Percentiles rank a stretch among this genome's conserved stretches.
phyloP scores from a whole-genome alignment of 2,329 filamentous ascomycete species.

The Microdochium bolleyi region DNA sequence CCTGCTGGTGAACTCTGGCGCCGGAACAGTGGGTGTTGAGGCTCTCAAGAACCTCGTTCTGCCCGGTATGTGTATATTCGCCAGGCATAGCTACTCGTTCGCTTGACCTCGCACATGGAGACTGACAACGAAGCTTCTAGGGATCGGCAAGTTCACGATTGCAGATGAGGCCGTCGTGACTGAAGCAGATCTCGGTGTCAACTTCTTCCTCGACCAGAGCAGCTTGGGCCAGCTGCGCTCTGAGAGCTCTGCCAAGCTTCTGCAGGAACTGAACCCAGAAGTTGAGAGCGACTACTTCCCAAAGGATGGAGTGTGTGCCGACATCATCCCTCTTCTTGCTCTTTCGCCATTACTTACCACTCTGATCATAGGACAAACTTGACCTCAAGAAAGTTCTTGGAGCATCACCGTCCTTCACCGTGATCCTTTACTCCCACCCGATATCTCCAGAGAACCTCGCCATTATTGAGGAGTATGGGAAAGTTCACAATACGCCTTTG shows the following conservation, averaged over 20 bases:
- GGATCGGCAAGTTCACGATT: constrained; percentile 87
- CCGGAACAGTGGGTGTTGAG: constrained; percentile 84
- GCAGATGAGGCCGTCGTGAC: constrained; percentile 71
- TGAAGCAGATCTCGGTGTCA: constrained; percentile 82
- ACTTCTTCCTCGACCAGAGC: constrained; percentile 87
- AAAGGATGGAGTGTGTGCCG: constrained; percentile 30
- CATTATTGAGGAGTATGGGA: constrained; percentile 37
- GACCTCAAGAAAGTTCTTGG: constrained; percentile 33
- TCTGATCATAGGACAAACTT: constrained; percentile 16
- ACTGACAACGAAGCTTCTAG: constrained; percentile 25
- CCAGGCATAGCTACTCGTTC: too few species aligned
- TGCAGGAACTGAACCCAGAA: constrained; percentile 88
- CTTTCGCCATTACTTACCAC: constrained; percentile 6
- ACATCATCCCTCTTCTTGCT: constrained; percentile 1
- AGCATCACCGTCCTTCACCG: constrained; percentile 35
- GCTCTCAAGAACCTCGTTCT: constrained; percentile 95
- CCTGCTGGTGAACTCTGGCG: constrained; percentile 79
- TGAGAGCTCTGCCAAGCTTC: constrained; percentile 64
- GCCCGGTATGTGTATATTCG: constrained; percentile 49
- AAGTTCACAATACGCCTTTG: constrained; percentile 58
- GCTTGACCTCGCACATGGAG: constrained; percentile 1
- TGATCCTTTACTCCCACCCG: constrained; percentile 47
- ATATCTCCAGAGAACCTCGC: constrained; percentile 33
- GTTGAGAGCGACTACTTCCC: constrained; percentile 69
- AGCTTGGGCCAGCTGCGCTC: constrained; percentile 72